Evolutionary conservation across 2,329 filamentous ascomycete species (phyloP), one percentile per base, ranked within the genome.

Genomic region (Calonectria fujianensis): DNA sequence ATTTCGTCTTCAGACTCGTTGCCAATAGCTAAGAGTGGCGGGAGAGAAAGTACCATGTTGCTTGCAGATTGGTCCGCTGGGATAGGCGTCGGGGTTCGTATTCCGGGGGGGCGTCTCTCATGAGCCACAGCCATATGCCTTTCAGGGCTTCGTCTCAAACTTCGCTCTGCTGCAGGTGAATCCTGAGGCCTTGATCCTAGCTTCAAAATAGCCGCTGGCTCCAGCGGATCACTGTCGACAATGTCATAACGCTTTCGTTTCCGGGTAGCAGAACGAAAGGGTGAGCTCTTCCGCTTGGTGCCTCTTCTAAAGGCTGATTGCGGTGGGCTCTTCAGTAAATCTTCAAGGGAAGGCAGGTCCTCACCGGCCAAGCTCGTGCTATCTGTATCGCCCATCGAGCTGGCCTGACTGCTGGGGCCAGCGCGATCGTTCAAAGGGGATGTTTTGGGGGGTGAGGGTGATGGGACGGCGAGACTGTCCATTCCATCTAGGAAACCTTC

Each of bases 281-380:
- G 78, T 7, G 77, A 79, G 1, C 70, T 70, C 37, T 78, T 76
- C 51, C 81, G 76, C 64, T 83, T 85, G 1, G 69, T 8, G 16
- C n/a, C 32, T 18, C 69, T 80, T 57, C 57, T 78, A 32, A 59
- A 63, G 31, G 39, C 31, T 32, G 74, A 73, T 24, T 61, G 79
- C 10, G 73, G 70, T 4, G 77, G 76, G 24, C 77, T 78, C 16
- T 67, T 80, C 1, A 85, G 59, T 9, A 86, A 76, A n/a, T 86
- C 83, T 16, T 83, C 79, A 14, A 87, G 61, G 8, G 82, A 78
- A 48, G 86, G 86, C 31, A 87, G 77, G 27, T 87, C 86, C 32
- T 84, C 82, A 5, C 83, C 85, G 31, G 79, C 74, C 59, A 86
- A 66, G 68, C 84, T 86, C 5, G 85, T 86, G 45, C 80, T 80